phyloP scores from a whole-genome alignment of 805 yeast species.

The Starmerella geochares region DNA sequence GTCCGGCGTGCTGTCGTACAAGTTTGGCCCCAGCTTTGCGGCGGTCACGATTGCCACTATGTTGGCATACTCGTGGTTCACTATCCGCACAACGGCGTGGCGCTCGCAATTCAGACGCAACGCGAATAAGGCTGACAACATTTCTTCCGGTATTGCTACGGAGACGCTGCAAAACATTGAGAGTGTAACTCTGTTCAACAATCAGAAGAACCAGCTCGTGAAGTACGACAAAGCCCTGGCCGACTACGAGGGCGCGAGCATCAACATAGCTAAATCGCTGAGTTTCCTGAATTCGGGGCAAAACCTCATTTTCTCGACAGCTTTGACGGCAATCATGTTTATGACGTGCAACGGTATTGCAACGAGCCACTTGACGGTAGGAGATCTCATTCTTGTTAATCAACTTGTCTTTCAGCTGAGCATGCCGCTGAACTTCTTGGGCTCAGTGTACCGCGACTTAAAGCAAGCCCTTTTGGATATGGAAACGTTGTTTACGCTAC shows the following conservation, averaged over 20 bases:
- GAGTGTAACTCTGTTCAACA: constrained; percentile 88
- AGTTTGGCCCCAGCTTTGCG: constrained; percentile 82
- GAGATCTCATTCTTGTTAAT: constrained; percentile 87
- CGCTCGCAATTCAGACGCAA: constrained; percentile 81
- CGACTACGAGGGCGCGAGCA: constrained; percentile 58
- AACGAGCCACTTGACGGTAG: constrained; percentile 71
- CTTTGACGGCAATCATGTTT: constrained; percentile 94
- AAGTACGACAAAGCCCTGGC: constrained; percentile 69
- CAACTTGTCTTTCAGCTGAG: constrained; percentile 93
- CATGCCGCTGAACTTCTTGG: constrained; percentile 87
- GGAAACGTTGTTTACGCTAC: constrained; percentile 87
- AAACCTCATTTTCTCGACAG: constrained; percentile 67
- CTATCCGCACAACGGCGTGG: constrained; percentile 92
- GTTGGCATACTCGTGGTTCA: constrained; percentile 78
- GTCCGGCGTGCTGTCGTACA: constrained; percentile 85
- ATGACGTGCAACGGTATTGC: constrained; percentile 95
- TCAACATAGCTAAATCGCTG: constrained; percentile 66
- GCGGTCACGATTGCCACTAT: constrained; percentile 79
- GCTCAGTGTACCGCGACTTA: constrained; percentile 89
- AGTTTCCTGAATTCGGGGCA: constrained; percentile 72
- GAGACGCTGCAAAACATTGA: constrained; percentile 92
- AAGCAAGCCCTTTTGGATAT: constrained; percentile 88
- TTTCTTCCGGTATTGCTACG: constrained; percentile 88
- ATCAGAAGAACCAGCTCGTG: constrained; percentile 67
- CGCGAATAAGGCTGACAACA: constrained; percentile 87